Conservation (phyloP, 768 basidiomycete genomes). For the Phlegmacium glaucopus region DNA sequence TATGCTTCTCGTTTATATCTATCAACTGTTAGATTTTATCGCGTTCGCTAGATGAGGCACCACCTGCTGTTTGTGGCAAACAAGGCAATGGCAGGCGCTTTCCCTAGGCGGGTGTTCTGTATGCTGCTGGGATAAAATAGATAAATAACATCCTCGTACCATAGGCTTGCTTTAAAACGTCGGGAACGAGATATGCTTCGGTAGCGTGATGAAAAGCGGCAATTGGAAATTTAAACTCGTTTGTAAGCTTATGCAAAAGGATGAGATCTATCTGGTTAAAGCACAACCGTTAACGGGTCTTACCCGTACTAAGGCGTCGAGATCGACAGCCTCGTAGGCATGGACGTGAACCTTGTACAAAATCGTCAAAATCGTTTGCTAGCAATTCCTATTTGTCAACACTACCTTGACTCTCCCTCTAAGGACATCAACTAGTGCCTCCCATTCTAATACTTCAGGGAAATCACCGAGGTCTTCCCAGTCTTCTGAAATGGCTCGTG, state of each 20-base stretch:
- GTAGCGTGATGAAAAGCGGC: constrained; percentile 78
- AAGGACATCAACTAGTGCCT: constrained; percentile 73
- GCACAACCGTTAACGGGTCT: constrained; percentile 17
- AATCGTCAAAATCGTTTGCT: not conserved
- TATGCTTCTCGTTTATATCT: constrained; percentile 83
- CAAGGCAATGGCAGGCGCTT: constrained; percentile 72
- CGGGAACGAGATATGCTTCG: constrained; percentile 81
- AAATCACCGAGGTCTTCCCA: constrained; percentile 53
- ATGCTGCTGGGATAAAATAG: too few species aligned
- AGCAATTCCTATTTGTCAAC: not conserved
- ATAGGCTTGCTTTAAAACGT: constrained; percentile 66
- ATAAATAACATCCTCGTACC: constrained; percentile 34
- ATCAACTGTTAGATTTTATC: not conserved
- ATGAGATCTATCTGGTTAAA: constrained; percentile 5
- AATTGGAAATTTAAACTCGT: constrained; percentile 81
- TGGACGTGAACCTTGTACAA: constrained; percentile 46
- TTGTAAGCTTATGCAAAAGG: constrained; percentile 51
- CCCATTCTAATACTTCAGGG: constrained; percentile 75
- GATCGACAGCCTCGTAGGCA: constrained; percentile 62
- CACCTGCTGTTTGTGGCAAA: constrained; percentile 54
- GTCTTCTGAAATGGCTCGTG: constrained; percentile 40
- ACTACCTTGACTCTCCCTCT: constrained; percentile 72
- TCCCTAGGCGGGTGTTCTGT: too few species aligned
- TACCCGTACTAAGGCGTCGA: constrained; percentile 69
- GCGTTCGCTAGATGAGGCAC: not conserved